Evolutionary conservation across 306 rosid species (phyloP).

Genomic region (Fragaria iinumae): DNA sequence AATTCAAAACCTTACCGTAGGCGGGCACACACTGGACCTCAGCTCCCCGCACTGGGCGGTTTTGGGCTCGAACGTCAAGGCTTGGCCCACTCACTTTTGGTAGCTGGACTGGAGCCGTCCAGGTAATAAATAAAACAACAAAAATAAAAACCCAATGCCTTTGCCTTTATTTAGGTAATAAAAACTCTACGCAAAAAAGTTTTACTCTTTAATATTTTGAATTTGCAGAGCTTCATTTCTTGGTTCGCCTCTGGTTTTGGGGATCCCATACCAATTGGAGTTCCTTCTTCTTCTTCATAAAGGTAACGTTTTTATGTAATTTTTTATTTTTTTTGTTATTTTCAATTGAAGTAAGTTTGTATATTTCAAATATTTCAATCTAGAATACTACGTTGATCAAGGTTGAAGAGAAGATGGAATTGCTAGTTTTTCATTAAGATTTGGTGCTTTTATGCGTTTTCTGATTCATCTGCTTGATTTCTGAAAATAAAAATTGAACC

Average conservation of each 20-base stretch:
- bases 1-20: background rate
- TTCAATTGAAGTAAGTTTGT: background rate
- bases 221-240: background rate
- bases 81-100: conserved; percentile 5
- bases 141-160: background rate
- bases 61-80: conserved; percentile 6
- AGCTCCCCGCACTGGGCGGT: background rate
- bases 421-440: background rate
- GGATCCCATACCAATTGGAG: conserved; percentile 1
- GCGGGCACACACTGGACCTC: background rate
- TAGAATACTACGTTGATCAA: background rate
- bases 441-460: background rate
- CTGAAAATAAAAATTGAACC: background rate
- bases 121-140: background rate
- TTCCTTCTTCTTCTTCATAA: background rate
- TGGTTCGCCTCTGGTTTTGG: conserved; percentile 7
- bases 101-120: background rate
- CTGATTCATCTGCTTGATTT: background rate
- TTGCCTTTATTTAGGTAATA: background rate
- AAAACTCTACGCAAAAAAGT: background rate
- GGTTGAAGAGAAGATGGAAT: background rate
- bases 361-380: background rate
- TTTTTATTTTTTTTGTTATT: background rate
- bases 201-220: background rate
- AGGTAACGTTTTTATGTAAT: conserved; percentile 14